These are phyloP conservation scores for Bolboschoenus planiculmis DNA, from an alignment of 176 grass and related monocot genomes.

Conservation along the genomic window DNA sequence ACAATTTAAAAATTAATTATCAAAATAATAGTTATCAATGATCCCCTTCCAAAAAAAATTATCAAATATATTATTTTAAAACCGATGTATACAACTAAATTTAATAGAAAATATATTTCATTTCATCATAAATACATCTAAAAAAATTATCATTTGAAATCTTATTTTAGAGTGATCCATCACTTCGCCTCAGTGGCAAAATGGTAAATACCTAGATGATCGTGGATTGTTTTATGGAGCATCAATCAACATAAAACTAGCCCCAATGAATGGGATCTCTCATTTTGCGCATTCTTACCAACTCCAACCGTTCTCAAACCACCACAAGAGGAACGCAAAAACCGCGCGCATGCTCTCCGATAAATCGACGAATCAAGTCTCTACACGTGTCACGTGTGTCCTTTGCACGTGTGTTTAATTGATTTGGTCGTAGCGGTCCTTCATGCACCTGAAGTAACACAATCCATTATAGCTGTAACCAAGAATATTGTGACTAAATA, in stretches of 20 bases:
- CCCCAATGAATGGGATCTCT: background rate
- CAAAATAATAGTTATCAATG: too few relatives aligned
- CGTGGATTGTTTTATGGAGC: background rate
- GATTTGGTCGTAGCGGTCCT: background rate
- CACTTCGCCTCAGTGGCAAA: background rate
- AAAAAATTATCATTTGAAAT: too few relatives aligned
- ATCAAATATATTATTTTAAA: too few relatives aligned
- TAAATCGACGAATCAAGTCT: background rate
- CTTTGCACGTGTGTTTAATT: constrained; percentile 17
- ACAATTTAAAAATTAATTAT: too few relatives aligned
- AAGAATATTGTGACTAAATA: background rate
- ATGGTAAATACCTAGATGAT: background rate
- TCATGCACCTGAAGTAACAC: background rate
- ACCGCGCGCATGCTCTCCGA: background rate
- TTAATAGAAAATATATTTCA: too few relatives aligned
- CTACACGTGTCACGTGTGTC: background rate
- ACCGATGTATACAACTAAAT: too few relatives aligned
- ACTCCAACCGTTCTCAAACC: constrained; percentile 37
- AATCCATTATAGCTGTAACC: background rate
- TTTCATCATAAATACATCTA: too few relatives aligned
- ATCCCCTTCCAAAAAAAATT: too few relatives aligned
- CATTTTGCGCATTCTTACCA: constrained; percentile 25
- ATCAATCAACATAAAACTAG: background rate
- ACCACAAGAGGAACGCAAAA: background rate
- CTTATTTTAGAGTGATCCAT: too few relatives aligned